A percentile compares a stretch with the other conserved stretches of the same genome.
Evolutionary conservation across 805 yeast species (phyloP).

Genomic region (Starmera amethionina): DNA sequence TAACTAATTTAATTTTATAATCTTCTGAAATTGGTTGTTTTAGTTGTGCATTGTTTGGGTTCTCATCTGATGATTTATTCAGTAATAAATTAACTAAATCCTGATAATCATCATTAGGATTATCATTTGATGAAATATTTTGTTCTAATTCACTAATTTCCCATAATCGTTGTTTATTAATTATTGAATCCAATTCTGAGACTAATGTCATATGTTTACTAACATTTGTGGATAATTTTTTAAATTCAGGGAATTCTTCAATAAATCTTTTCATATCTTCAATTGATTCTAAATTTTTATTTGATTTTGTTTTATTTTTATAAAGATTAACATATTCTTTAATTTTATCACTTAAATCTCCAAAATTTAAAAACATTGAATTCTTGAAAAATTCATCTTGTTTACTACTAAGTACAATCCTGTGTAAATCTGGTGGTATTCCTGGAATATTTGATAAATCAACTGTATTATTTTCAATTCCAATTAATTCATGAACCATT

Average conservation of each 20-base stretch:
- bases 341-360: conserved; percentile 84
- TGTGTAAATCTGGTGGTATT: conserved; percentile 46
- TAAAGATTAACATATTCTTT: conserved; percentile 78
- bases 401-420: conserved; percentile 55
- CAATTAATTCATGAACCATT: conserved; percentile 90
- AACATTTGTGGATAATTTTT: conserved; percentile 78
- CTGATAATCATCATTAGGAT: conserved; percentile 44
- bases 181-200: conserved; percentile 72
- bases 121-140: conserved; percentile 58
- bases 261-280: conserved; percentile 86
- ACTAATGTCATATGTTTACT: conserved; percentile 89
- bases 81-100: conserved; percentile 48
- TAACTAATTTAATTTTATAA: conserved; percentile 61
- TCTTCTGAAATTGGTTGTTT: conserved; percentile 35
- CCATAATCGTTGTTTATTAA: conserved; percentile 60
- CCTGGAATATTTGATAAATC: conserved; percentile 48
- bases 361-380: conserved; percentile 84
- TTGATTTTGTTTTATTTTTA: conserved; percentile 68
- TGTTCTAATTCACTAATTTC: conserved; percentile 88
- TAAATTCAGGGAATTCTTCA: conserved; percentile 90
- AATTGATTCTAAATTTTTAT: conserved; percentile 63
- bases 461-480: conserved; percentile 73
- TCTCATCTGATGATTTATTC: conserved; percentile 15
- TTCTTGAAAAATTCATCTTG: conserved; percentile 73
- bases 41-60: conserved; percentile 12